Evolutionary conservation across 192 early-diverging fungal species (phyloP), one percentile per base, ranked within the genome.

Genomic region (Backusella tarrabulga): DNA sequence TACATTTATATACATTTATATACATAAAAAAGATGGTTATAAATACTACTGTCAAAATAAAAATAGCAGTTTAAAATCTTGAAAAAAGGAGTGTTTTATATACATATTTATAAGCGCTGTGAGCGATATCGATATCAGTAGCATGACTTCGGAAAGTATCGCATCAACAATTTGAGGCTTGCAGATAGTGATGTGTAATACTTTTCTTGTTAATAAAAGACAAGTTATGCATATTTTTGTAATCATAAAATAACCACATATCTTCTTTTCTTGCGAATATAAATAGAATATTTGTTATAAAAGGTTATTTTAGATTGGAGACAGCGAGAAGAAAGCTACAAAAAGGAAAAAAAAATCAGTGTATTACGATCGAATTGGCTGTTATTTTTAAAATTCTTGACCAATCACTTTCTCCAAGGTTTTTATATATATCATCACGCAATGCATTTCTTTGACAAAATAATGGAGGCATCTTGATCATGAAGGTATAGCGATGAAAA

Each of bases 321-420:
- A 26, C 9, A 19, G 46, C 17, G 56, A 63, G 12, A 63, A 60
- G 54, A 60, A 17, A 50, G n/a, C 46, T n/a, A 50, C 17, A 40
- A 40, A 40, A 40, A 40, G 46, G 46, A 21, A 21, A 19, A 17
- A 46, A 71, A 72, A 50, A 17, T 15, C 4, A 5, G 1, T 21
- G 35, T 36, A 36, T 34, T 36, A 34, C 67, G 17, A 12, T 71
- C 4, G 26, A 83, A 71, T 76, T 78, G 83, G 75, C 66, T 92
- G 68, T 90, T 85, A 83, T 92, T 92, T 82, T 93, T 93, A 79
- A 54, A 93, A 88, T 81, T 90, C 90, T 34, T 91, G 85, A 41
- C 93, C 97, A 83, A 97, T 98, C 73, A 98, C 85, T 93, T 96
- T 94, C 7, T 95, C 87, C 67, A 95, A 89, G 82, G 96, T 96